phyloP scores from a whole-genome alignment of 2,329 filamentous ascomycete genomes.

The Aciculosporium take region DNA sequence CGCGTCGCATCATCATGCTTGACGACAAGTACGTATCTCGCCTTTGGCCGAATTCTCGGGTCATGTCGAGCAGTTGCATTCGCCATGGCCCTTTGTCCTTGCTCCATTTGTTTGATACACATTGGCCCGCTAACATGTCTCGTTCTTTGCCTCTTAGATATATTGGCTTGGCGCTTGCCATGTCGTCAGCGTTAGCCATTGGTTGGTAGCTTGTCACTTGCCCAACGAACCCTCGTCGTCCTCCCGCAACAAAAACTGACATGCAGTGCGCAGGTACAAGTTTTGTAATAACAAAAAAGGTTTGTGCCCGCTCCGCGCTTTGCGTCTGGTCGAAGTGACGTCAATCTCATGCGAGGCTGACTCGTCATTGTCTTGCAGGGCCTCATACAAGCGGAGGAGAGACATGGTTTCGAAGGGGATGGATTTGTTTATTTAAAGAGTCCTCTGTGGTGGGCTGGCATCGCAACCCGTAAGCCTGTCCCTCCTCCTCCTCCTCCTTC shows the following conservation, averaged over 20 bases:
- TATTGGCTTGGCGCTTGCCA: constrained; percentile 61
- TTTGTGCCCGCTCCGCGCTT: constrained; percentile 19
- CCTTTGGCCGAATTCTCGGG: background rate
- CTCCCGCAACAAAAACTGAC: constrained; percentile 8
- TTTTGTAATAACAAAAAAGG: constrained; percentile 99
- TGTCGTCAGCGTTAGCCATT: constrained; percentile 61
- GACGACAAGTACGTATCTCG: constrained; percentile 23
- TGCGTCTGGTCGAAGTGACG: background rate
- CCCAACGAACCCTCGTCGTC: background rate
- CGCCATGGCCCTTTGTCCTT: background rate
- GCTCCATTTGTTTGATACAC: no score
- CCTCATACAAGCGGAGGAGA: constrained; percentile 76
- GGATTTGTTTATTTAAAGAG: constrained; percentile 88
- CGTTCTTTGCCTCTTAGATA: constrained; percentile 40
- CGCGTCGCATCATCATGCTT: constrained; percentile 16
- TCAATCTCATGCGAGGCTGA: background rate
- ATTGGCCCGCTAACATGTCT: background rate
- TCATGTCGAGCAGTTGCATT: background rate
- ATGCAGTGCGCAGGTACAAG: constrained; percentile 54
- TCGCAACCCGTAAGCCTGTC: constrained; percentile 57
- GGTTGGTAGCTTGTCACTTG: constrained; percentile 34
- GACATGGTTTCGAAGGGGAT: constrained; percentile 92
- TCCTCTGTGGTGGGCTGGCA: constrained; percentile 96
- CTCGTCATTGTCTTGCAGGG: constrained; percentile 38
- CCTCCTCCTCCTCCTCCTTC: background rate